A percentile compares a stretch with the other conserved stretches of the same genome.
phyloP scores from a whole-genome alignment of 1,139 yeast genomes.

The Suhomyces choctaworum region DNA sequence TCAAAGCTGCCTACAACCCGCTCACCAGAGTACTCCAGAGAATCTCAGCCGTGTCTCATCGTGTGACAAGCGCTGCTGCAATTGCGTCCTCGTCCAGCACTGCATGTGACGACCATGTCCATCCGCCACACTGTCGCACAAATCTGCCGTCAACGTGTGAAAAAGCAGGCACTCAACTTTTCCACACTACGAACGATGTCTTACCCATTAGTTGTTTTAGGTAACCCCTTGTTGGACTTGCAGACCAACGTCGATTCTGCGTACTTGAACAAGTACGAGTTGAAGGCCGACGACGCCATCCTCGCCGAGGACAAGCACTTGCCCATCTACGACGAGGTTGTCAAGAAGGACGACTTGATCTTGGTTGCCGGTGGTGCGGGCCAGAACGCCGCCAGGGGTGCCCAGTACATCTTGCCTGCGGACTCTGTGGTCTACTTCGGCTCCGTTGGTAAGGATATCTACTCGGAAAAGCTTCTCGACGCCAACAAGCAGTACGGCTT shows the following conservation, averaged over 20 bases:
- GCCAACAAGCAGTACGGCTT: constrained; percentile 92
- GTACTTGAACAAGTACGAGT: constrained; percentile 74
- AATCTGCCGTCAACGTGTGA: constrained; percentile 2
- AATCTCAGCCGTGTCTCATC: no score
- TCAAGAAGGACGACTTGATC: constrained; percentile 60
- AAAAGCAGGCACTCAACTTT: neutral
- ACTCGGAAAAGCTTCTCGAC: constrained; percentile 73
- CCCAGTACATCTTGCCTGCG: constrained; percentile 84
- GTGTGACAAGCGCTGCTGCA: no score
- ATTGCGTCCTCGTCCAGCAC: no score
- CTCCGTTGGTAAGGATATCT: constrained; percentile 91
- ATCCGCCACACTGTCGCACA: neutral
- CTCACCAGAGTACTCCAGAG: no score
- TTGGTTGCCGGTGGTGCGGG: constrained; percentile 99
- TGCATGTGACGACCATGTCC: neutral
- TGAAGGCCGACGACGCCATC: constrained; percentile 93
- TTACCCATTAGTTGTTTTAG: constrained; percentile 49
- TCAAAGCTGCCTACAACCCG: no score
- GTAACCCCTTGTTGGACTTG: constrained; percentile 78
- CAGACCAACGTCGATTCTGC: constrained; percentile 75
- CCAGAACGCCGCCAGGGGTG: constrained; percentile 98
- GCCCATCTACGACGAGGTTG: constrained; percentile 81
- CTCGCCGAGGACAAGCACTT: constrained; percentile 85
- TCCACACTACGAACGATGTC: constrained; percentile 27
- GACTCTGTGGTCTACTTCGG: constrained; percentile 92